Evolutionary conservation across 1,284 basidiomycete species (phyloP).

Genomic region (Heterobasidion annosum): DNA sequence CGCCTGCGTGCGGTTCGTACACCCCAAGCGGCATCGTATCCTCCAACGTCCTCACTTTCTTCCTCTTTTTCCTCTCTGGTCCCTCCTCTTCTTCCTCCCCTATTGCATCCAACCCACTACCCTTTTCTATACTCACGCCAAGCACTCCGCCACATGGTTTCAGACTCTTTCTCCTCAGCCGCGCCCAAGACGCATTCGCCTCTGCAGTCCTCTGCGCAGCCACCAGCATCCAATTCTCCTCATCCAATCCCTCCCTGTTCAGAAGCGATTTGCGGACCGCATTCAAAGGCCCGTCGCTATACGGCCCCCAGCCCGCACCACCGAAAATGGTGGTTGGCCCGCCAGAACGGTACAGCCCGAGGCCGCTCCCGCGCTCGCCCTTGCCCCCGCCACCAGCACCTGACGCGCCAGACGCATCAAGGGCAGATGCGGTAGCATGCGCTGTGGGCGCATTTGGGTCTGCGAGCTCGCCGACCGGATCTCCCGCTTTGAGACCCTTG

Average conservation of each 20-base stretch:
- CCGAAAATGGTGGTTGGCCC: conserved; percentile 87
- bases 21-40: conserved; percentile 36
- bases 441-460: conserved; percentile 48
- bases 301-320: conserved; percentile 73
- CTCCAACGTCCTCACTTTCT: conserved; percentile 16
- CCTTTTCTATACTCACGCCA: conserved; percentile 13
- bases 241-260: conserved; percentile 64
- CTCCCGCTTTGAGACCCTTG: conserved; percentile 67
- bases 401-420: conserved; percentile 26
- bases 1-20: conserved; percentile 67
- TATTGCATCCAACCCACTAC: conserved; percentile 10
- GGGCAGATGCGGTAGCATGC: conserved; percentile 28
- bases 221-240: conserved; percentile 86
- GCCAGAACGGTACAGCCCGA: conserved; percentile 70
- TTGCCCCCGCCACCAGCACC: conserved; percentile 10
- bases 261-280: conserved; percentile 67
- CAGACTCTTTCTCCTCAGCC: conserved; percentile 51
- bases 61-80: conserved; percentile 18
- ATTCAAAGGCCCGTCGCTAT: conserved; percentile 73
- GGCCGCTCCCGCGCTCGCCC: conserved; percentile 27
- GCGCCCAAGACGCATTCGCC: conserved; percentile 54
- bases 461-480: conserved; percentile 72
- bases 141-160: conserved; percentile 33
- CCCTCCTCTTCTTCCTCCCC: conserved; percentile 17
- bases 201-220: conserved; percentile 59